phyloP scores from a whole-genome alignment of 2,329 filamentous ascomycete species.

The Biscogniauxia marginata region DNA sequence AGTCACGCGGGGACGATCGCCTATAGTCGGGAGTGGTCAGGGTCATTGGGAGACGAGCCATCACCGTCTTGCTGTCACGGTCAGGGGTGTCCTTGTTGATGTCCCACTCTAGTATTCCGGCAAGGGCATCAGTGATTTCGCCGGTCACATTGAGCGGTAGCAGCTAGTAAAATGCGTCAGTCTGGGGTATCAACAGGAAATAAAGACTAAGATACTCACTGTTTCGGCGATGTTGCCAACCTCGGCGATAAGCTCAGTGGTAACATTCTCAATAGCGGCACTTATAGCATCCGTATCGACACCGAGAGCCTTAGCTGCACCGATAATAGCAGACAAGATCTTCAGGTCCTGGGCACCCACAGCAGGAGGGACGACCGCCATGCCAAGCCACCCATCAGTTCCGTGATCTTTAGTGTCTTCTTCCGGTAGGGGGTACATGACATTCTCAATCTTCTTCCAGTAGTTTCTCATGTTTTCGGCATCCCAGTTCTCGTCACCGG shows the following conservation, averaged over 20 bases:
- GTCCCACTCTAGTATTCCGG: conserved; percentile 40
- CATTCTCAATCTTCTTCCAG: conserved; percentile 27
- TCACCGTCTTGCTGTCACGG: conserved; percentile 40
- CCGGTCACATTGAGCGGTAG: conserved; percentile 21
- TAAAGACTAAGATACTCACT: background rate
- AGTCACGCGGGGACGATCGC: conserved; percentile 51
- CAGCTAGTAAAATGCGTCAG: background rate
- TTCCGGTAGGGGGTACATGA: conserved; percentile 30
- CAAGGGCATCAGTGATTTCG: conserved; percentile 15
- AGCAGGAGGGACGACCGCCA: conserved; percentile 13
- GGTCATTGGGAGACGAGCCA: conserved; percentile 54
- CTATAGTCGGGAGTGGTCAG: conserved; percentile 51
- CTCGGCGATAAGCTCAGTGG: conserved; percentile 8
- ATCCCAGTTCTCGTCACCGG: conserved; percentile 28
- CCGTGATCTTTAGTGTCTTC: conserved; percentile 38
- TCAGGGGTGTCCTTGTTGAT: conserved; percentile 42
- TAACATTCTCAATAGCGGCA: conserved; percentile 10
- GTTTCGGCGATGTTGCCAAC: conserved; percentile 17
- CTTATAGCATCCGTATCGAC: conserved; percentile 9
- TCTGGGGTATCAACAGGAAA: background rate
- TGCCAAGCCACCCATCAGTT: conserved; percentile 25
- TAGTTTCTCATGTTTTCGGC: conserved; percentile 26
- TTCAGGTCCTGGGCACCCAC: conserved; percentile 20
- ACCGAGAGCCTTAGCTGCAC: conserved; percentile 20
- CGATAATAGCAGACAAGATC: conserved; percentile 20